Evolutionary conservation across 2,329 filamentous ascomycete genomes (phyloP), one percentile per base, ranked within the genome.

Genomic region (Epichloe gansuensis): DNA sequence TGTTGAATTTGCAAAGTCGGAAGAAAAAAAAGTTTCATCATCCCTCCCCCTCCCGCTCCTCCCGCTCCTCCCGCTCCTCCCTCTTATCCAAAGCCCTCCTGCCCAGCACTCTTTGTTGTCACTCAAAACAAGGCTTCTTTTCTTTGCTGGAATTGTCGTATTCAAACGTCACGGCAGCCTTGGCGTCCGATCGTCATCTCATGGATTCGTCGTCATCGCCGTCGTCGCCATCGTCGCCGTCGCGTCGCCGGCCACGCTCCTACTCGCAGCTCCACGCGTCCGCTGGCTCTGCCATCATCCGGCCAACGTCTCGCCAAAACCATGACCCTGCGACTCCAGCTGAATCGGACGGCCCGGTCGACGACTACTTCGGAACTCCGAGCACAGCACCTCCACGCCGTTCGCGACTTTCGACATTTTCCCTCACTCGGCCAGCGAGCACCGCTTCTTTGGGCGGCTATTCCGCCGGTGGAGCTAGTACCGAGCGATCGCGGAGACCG

Each of bases 401-500:
- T 8, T 57, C 51, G 17, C 35, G 51, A 38, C 36, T 49, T 1
- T 57, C 56, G 13, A 42, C 27, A 5, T 36, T 34, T 5, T 55
- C 56, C 5, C n/a, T 41, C 12, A 47, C 41, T 38, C 47, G 56
- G 13, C 27, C 54, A 9, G 17, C 42, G 5, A 54, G 46, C 43
- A 38, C 40, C 23, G 38, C 31, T 8, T 17, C 31, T n/a, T n/a
- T 40, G 1, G 31, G 36, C 13, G 35, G 21, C 9, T 11, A 12
- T 9, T 5, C 35, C 8, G 35, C 15, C 36, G 35, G 40, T 8
- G n/a, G 15, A 31, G 6, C 5, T 13, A 15, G 3, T 44, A 9
- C n/a, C 11, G 57, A 56, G 7, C 53, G 52, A 5, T 23, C 51
- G 7, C 51, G 56, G 21, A 56, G 54, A 6, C 60, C 60, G 3